Conservation (phyloP, 495 filamentous ascomycete species). For the Neurospora discreta region DNA sequence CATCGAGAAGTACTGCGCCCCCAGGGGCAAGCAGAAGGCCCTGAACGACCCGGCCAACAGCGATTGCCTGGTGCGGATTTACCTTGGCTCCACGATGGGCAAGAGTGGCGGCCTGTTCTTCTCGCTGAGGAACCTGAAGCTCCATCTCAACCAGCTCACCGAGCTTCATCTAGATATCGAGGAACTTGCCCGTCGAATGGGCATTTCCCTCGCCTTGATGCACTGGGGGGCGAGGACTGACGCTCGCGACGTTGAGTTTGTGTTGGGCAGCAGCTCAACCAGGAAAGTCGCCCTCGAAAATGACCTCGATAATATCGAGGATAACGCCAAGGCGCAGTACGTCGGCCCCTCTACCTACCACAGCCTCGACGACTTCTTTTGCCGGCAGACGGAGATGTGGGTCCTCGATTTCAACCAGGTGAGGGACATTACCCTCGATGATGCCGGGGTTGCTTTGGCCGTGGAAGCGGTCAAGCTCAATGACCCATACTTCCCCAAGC, state of each 20-base stretch:
- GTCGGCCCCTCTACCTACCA: not conserved
- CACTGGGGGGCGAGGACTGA: constrained; percentile 12
- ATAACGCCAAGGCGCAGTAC: not conserved
- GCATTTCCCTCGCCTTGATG: constrained; percentile 2
- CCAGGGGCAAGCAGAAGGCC: constrained; percentile 2
- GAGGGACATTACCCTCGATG: constrained; percentile 11
- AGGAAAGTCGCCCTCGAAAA: not conserved
- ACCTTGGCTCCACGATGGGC: constrained; percentile 14
- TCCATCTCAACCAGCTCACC: constrained; percentile 11
- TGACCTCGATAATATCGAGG: not conserved
- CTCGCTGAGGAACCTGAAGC: constrained; percentile 9
- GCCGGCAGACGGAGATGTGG: constrained; percentile 10
- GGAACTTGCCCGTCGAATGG: constrained; percentile 2
- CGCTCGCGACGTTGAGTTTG: constrained; percentile 11
- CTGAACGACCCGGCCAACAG: constrained; percentile 7
- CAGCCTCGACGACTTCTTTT: constrained; percentile 5
- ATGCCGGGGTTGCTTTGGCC: constrained; percentile 11
- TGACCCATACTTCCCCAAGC: constrained; percentile 16
- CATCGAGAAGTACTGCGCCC: constrained; percentile 19
- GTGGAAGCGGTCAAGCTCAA: constrained; percentile 12
- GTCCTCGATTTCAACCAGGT: constrained; percentile 21
- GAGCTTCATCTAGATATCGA: constrained; percentile 4
- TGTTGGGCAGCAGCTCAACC: constrained; percentile 2
- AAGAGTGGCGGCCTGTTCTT: constrained; percentile 1
- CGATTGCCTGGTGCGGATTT: constrained; percentile 19